Conservation (phyloP, 345 rosid genomes). For the Litchi chinensis region DNA sequence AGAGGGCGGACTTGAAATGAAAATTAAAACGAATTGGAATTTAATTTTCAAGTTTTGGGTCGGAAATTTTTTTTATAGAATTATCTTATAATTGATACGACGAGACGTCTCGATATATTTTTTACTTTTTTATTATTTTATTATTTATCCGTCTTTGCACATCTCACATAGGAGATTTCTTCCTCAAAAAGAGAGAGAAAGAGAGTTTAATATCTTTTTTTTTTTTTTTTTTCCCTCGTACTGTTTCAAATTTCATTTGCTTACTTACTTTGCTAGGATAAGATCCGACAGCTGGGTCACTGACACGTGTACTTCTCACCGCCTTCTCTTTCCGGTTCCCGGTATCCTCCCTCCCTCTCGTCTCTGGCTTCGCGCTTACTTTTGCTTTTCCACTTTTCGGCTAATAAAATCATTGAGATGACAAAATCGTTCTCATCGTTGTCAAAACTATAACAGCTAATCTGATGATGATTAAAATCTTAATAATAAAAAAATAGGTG, state of each 20-base stretch:
- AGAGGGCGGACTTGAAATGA: slow-evolving; percentile 36
- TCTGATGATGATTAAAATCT: too few relatives aligned
- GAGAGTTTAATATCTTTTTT: too few relatives aligned
- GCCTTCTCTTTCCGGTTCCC: neutral
- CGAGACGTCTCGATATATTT: too few relatives aligned
- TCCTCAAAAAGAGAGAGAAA: too few relatives aligned
- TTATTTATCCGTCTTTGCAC: too few relatives aligned
- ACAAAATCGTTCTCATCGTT: too few relatives aligned
- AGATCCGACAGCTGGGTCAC: slow-evolving; percentile 45
- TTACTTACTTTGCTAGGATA: slow-evolving; percentile 31
- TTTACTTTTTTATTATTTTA: too few relatives aligned
- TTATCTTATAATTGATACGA: too few relatives aligned
- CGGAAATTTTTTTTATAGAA: too few relatives aligned
- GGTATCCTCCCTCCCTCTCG: slow-evolving; percentile 15
- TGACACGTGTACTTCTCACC: slow-evolving; percentile 36
- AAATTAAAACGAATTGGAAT: slow-evolving; percentile 32
- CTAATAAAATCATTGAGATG: neutral
- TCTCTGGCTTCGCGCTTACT: slow-evolving; percentile 10
- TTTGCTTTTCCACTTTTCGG: slow-evolving; percentile 1
- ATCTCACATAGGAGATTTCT: too few relatives aligned
- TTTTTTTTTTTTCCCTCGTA: neutral
- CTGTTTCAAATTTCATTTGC: neutral
- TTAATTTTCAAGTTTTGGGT: neutral
- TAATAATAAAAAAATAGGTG: too few relatives aligned
- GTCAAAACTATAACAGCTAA: too few relatives aligned